These are phyloP conservation scores for Globisporangium alternatum DNA, from an alignment of 352 stramenopile genomes.

Conservation along the genomic window DNA sequence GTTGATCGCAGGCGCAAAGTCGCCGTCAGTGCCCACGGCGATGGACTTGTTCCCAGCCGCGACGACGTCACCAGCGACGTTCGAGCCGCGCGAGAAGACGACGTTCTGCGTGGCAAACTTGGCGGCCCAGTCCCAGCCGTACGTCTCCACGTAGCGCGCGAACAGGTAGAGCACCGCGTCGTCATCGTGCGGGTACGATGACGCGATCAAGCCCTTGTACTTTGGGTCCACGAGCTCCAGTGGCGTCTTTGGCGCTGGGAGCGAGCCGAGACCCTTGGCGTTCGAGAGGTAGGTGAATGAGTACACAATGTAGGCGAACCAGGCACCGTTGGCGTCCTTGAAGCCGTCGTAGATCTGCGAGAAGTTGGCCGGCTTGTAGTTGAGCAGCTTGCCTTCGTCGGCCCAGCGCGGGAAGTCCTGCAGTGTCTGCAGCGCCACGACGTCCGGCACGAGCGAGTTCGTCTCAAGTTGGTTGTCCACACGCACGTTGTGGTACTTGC, in stretches of 20 bases:
- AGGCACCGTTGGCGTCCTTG: slow-evolving; percentile 28
- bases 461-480: slow-evolving; percentile 29
- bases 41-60: slow-evolving; percentile 31
- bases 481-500: slow-evolving; percentile 55
- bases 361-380: slow-evolving; percentile 55
- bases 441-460: slow-evolving; percentile 32
- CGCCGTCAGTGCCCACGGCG: slow-evolving; percentile 14
- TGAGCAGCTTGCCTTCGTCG: slow-evolving; percentile 37
- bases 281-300: slow-evolving; percentile 49
- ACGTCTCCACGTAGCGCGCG: slow-evolving; percentile 41
- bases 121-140: slow-evolving; percentile 48
- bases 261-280: slow-evolving; percentile 8
- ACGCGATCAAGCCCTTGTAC: slow-evolving; percentile 39
- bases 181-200: slow-evolving; percentile 47
- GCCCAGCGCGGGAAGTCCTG: slow-evolving; percentile 52
- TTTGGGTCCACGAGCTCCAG: slow-evolving; percentile 32
- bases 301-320: slow-evolving; percentile 36
- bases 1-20: not conserved
- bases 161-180: slow-evolving; percentile 53
- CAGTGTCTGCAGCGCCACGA: slow-evolving; percentile 47
- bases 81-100: slow-evolving; percentile 31
- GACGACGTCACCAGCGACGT: slow-evolving; percentile 28
- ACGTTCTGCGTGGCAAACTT: slow-evolving; percentile 40
- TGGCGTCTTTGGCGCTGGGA: slow-evolving; percentile 26
- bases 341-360: slow-evolving; percentile 50